These are phyloP conservation scores for Aurinia saxatilis DNA, from an alignment of 345 rosid species.

Conservation along the genomic window DNA sequence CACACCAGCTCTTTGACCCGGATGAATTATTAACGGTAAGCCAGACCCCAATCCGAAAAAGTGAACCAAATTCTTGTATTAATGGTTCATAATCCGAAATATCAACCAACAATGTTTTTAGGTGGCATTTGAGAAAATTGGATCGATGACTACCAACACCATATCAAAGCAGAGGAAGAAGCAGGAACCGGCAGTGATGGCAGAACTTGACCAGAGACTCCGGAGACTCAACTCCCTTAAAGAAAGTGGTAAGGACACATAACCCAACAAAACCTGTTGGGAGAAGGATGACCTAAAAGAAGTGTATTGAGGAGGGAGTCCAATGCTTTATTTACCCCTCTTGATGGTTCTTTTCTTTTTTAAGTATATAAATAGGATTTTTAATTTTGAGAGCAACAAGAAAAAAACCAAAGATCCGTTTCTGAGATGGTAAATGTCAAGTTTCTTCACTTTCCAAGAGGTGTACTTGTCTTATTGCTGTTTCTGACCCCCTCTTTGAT, in stretches of 20 bases:
- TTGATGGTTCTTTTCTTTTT: not conserved
- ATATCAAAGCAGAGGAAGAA: slow-evolving; percentile 95
- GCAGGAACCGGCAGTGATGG: slow-evolving; percentile 97
- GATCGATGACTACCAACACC: slow-evolving; percentile 87
- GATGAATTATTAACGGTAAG: slow-evolving; percentile 88
- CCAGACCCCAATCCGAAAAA: not conserved
- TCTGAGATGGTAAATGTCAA: slow-evolving; percentile 27
- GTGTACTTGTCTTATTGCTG: slow-evolving; percentile 8
- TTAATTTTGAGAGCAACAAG: slow-evolving; percentile 19
- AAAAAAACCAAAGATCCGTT: slow-evolving; percentile 21
- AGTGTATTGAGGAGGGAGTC: slow-evolving; percentile 17
- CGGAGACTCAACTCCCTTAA: slow-evolving; percentile 72
- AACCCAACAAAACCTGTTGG: not conserved
- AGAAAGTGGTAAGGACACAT: slow-evolving; percentile 33
- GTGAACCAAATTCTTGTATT: not conserved
- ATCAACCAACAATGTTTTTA: slow-evolving; percentile 24
- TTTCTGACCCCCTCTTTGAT: not conserved
- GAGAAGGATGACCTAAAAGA: slow-evolving; percentile 12
- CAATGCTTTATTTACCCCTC: slow-evolving; percentile 15
- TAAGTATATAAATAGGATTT: slow-evolving; percentile 23
- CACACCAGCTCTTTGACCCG: slow-evolving; percentile 94
- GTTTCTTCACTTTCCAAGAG: slow-evolving; percentile 20
- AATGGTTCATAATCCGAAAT: not conserved
- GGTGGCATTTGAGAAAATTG: slow-evolving; percentile 93
- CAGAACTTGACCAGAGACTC: slow-evolving; percentile 89